phyloP scores from a whole-genome alignment of 495 filamentous ascomycete genomes.

The Penicillium steckii region DNA sequence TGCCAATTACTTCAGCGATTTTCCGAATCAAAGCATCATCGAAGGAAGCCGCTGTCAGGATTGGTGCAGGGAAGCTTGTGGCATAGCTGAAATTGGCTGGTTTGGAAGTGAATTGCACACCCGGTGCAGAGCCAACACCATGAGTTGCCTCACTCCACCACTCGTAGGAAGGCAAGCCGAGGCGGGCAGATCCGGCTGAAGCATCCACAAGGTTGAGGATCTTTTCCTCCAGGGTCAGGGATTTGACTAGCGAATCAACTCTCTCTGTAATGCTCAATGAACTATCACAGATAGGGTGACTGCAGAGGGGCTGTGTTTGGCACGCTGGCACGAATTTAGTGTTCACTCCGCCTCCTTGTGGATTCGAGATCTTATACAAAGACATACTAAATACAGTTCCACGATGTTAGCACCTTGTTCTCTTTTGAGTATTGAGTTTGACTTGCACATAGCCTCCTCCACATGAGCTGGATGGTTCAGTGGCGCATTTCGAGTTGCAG shows the following conservation, averaged over 20 bases:
- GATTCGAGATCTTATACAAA: slow-evolving; percentile 5
- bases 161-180: slow-evolving; percentile 6
- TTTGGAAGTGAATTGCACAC: slow-evolving; percentile 5
- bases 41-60: slow-evolving; percentile 9
- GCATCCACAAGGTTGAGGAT: slow-evolving; percentile 9
- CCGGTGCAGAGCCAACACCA: slow-evolving; percentile 4
- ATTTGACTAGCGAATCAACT: background rate
- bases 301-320: slow-evolving; percentile 4
- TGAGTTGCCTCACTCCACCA: slow-evolving; percentile 11
- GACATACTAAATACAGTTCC: slow-evolving; percentile 5
- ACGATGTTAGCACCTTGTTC: slow-evolving; percentile 4
- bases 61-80: slow-evolving; percentile 6
- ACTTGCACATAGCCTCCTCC: slow-evolving; percentile 6
- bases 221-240: slow-evolving; percentile 8
- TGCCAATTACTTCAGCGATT: slow-evolving; percentile 5
- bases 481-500: slow-evolving; percentile 3
- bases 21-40: slow-evolving; percentile 3
- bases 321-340: slow-evolving; percentile 4
- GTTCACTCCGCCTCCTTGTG: slow-evolving; percentile 4
- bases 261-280: slow-evolving; percentile 3
- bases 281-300: slow-evolving; percentile 3
- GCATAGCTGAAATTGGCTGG: slow-evolving; percentile 6
- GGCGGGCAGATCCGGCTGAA: slow-evolving; percentile 6
- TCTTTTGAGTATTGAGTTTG: slow-evolving; percentile 3
- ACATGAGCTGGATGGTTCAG: slow-evolving; percentile 4